Evolutionary conservation across 1,139 yeast species (phyloP), one percentile per base, ranked within the genome.

Genomic region (Ogataea hybrid): DNA sequence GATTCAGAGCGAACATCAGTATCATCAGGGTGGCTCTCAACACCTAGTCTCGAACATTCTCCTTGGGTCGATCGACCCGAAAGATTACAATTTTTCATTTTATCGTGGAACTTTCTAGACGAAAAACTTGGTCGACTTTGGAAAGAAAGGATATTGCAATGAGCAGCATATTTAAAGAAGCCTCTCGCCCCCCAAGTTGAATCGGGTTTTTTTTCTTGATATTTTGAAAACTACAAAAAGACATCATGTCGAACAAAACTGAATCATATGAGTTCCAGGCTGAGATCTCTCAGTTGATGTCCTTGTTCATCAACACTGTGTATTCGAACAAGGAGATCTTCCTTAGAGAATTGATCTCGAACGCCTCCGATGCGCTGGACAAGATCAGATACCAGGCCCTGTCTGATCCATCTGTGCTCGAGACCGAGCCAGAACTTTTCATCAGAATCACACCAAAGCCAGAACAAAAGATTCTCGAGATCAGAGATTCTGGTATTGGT

Each of bases 211-310:
- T 37, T 37, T 37, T 37, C 32, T 23, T 32, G 17, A 14, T 31
- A 32, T 21, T 30, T 32, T 37, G 41, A 35, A 37, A 37, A 32
- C 34, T 27, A 32, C 41, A 37, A 10, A 28, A 20, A 33, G 29
- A 45, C 47, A 81, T 81, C 15, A 39, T 39, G 89, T 51, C 58
- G 27, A 71, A 85, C 64, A 77, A 78, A 64, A 70, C 78, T 64
- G 94, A 85, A 77, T 83, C 94, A 49, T 88, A 80, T 68, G 98
- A 92, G 78, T 92, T 92, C 76, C 96, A 95, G 71, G 99, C 99
- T 81, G 99, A 92, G 89, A 94, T 92, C 73, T 86, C 97, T 84
- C 98, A 92, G 95, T 81, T 94, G 82, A 86, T 94, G 97, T 87
- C 97, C 70, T 84, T 92, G 80, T 89, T 94, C 89, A 92, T 94